Percentiles rank a stretch among this genome's conserved stretches.
phyloP scores from a whole-genome alignment of 2,329 filamentous ascomycete species.

The Alternaria triticina region DNA sequence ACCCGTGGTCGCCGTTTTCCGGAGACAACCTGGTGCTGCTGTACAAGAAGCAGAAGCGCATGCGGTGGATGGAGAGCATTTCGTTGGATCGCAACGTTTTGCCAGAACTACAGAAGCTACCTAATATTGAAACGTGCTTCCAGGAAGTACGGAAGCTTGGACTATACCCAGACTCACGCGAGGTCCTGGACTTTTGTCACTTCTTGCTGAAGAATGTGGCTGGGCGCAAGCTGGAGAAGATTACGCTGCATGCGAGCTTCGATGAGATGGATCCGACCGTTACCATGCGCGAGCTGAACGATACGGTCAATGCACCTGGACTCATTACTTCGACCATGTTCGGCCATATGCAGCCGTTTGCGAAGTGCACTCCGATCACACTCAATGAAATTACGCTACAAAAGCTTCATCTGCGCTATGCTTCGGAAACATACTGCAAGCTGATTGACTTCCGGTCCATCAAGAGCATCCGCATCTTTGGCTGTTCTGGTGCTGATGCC shows the following conservation, averaged over 20 bases:
- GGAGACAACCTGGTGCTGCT: constrained; percentile 56
- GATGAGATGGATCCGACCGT: constrained; percentile 45
- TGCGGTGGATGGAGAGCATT: constrained; percentile 58
- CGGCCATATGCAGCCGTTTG: constrained; percentile 55
- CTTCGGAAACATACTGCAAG: constrained; percentile 57
- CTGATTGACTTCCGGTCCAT: constrained; percentile 55
- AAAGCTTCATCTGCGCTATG: constrained; percentile 54
- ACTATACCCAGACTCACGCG: constrained; percentile 55
- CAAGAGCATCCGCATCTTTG: constrained; percentile 52
- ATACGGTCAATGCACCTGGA: constrained; percentile 55
- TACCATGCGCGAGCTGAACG: constrained; percentile 53
- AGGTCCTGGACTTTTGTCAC: constrained; percentile 53
- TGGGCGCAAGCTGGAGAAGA: constrained; percentile 50
- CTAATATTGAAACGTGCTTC: constrained; percentile 50
- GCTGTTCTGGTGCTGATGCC: constrained; percentile 55
- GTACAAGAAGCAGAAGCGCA: constrained; percentile 56
- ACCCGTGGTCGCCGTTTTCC: constrained; percentile 57
- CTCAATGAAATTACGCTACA: constrained; percentile 55
- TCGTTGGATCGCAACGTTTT: constrained; percentile 52
- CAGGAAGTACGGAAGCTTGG: constrained; percentile 53
- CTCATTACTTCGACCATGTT: constrained; percentile 56
- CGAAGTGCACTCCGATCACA: constrained; percentile 53
- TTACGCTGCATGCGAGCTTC: constrained; percentile 57
- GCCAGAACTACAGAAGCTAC: constrained; percentile 51
- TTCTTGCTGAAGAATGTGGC: constrained; percentile 51